Percentiles rank a stretch among this genome's conserved stretches.
Conservation (phyloP, 768 basidiomycete species). For the Mycena galopus region DNA sequence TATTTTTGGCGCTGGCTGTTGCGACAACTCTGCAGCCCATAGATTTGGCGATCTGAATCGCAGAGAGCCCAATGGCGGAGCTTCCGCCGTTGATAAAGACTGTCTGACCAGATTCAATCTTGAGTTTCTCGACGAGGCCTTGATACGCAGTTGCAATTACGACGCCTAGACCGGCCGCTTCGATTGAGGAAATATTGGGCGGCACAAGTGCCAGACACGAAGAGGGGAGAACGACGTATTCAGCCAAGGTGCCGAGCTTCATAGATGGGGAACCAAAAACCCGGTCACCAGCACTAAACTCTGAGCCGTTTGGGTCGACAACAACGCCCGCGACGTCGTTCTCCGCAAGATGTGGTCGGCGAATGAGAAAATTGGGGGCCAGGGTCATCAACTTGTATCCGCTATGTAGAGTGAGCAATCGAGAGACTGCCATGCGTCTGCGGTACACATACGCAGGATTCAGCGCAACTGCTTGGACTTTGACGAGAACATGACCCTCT, state of each 20-base stretch:
- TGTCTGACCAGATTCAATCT: slow-evolving; percentile 68
- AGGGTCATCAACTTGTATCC: slow-evolving; percentile 70
- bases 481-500: slow-evolving; percentile 61
- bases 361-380: slow-evolving; percentile 61
- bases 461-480: slow-evolving; percentile 67
- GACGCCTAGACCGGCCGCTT: slow-evolving; percentile 73
- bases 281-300: slow-evolving; percentile 69
- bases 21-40: slow-evolving; percentile 81
- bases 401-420: slow-evolving; percentile 46
- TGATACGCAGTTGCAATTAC: slow-evolving; percentile 71
- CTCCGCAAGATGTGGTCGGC: slow-evolving; percentile 68
- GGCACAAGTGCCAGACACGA: slow-evolving; percentile 52
- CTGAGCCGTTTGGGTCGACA: slow-evolving; percentile 64
- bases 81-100: slow-evolving; percentile 81
- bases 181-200: slow-evolving; percentile 56
- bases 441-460: slow-evolving; percentile 70
- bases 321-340: slow-evolving; percentile 75
- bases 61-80: slow-evolving; percentile 73
- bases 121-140: slow-evolving; percentile 56
- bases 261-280: slow-evolving; percentile 69
- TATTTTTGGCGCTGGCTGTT: slow-evolving; percentile 71
- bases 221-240: slow-evolving; percentile 65
- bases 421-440: not conserved
- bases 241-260: slow-evolving; percentile 67
- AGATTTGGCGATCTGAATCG: slow-evolving; percentile 81